Conservation (phyloP, 2,329 filamentous ascomycete genomes). For the Fusarium xyrophilum region DNA sequence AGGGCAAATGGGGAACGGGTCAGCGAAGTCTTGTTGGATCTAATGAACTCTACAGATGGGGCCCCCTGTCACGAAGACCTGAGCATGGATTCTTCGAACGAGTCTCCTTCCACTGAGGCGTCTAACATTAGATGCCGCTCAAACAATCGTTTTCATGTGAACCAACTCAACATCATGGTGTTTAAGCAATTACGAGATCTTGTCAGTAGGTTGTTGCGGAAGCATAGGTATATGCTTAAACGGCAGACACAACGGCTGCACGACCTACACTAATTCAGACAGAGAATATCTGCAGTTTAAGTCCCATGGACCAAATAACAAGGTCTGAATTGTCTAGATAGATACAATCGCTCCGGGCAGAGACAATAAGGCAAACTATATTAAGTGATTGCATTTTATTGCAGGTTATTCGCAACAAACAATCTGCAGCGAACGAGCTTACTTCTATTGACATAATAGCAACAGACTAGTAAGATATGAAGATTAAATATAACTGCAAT, state of each 20-base stretch:
- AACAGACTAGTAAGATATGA: neutral
- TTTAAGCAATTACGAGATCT: neutral
- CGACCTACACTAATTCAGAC: neutral
- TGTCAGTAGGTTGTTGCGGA: neutral
- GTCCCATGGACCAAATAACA: fast-evolving
- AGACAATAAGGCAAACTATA: fast-evolving
- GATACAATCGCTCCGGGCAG: fast-evolving
- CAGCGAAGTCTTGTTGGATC: neutral
- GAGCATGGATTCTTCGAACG: too few species aligned
- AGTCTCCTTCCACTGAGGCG: neutral
- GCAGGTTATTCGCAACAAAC: fast-evolving
- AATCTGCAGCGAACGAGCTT: fast-evolving
- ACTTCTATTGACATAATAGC: fast-evolving
- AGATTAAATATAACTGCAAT: neutral
- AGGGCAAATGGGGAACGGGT: neutral
- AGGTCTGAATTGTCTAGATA: fast-evolving
- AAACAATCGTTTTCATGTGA: neutral
- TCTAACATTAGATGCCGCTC: neutral
- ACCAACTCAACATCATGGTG: neutral
- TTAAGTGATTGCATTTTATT: fast-evolving
- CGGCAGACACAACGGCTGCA: neutral
- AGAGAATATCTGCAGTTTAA: neutral
- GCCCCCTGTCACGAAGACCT: neutral
- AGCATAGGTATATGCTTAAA: neutral
- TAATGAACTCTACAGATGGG: neutral